Evolutionary conservation across 345 rosid genomes (phyloP).

Genomic region (Punica granatum): DNA sequence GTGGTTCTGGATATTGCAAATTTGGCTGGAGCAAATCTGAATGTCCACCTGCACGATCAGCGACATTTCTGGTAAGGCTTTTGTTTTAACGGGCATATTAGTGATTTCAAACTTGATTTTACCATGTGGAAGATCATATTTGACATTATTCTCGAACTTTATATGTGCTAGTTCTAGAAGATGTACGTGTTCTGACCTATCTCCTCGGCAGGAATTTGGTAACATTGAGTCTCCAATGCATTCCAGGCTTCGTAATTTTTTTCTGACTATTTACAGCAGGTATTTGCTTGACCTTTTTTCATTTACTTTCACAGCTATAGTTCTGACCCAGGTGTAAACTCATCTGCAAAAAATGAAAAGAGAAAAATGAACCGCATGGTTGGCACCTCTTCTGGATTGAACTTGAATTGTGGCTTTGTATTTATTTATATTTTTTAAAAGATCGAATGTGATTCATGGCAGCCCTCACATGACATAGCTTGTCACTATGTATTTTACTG

Average conservation of each 20-base stretch:
- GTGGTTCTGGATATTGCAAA: constrained; percentile 94
- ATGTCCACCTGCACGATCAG: constrained; percentile 64
- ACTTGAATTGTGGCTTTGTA: neutral
- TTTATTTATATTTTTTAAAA: neutral
- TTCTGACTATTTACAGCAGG: constrained; percentile 68
- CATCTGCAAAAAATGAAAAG: neutral
- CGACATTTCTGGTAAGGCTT: constrained; percentile 68
- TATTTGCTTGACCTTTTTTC: constrained; percentile 13
- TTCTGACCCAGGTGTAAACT: neutral
- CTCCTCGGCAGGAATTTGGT: constrained; percentile 69
- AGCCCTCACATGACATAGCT: neutral
- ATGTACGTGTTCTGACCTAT: neutral
- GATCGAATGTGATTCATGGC: neutral
- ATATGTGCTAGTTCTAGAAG: neutral
- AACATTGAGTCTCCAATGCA: constrained; percentile 84
- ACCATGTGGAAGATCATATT: neutral
- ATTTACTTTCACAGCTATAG: neutral
- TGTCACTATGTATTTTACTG: no score
- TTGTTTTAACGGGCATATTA: constrained; percentile 4
- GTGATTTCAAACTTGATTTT: neutral
- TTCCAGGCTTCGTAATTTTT: constrained; percentile 68
- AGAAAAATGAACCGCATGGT: neutral
- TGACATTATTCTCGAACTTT: neutral
- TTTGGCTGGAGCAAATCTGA: constrained; percentile 82
- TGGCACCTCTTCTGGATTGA: neutral